These are phyloP conservation scores for Exidia glandulosa DNA, from an alignment of 768 basidiomycete genomes.

Conservation along the genomic window DNA sequence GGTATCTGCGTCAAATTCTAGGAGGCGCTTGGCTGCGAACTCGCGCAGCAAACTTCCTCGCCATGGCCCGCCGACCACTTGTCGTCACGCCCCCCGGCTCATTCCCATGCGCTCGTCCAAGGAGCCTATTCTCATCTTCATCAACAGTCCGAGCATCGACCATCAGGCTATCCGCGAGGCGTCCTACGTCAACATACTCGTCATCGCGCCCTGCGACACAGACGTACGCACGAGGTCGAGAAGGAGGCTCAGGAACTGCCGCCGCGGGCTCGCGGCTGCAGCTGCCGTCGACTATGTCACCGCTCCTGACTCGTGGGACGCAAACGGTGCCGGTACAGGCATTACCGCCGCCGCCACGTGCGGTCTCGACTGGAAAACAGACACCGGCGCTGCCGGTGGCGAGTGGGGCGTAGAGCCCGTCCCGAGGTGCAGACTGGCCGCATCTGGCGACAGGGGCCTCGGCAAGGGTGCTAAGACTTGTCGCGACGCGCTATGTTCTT, in stretches of 20 bases:
- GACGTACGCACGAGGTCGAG: slow-evolving; percentile 98
- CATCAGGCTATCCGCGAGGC: slow-evolving; percentile 99
- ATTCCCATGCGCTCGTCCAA: slow-evolving; percentile 99
- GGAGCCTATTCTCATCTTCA: slow-evolving; percentile 96
- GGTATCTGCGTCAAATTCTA: too few species aligned
- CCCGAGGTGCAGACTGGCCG: slow-evolving; percentile 29
- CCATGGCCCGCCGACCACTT: too few species aligned
- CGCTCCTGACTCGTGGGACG: slow-evolving; percentile 60
- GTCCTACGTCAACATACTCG: slow-evolving; percentile 99
- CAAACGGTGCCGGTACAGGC: slow-evolving; percentile 52
- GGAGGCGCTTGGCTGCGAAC: too few species aligned
- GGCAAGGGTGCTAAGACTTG: too few species aligned
- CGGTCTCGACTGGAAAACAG: slow-evolving; percentile 79
- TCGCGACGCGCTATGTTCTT: too few species aligned
- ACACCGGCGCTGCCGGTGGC: slow-evolving; percentile 35
- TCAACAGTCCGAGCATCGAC: slow-evolving; percentile 98
- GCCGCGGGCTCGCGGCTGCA: slow-evolving; percentile 53
- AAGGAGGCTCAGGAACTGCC: slow-evolving; percentile 93
- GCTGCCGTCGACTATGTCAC: slow-evolving; percentile 38
- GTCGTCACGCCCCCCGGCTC: too few species aligned
- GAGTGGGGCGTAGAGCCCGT: slow-evolving; percentile 88
- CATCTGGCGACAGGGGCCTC: slow-evolving; percentile 1
- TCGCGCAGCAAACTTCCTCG: too few species aligned
- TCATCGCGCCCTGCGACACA: slow-evolving; percentile 97
- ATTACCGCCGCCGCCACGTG: slow-evolving; percentile 73